Evolutionary conservation across 1,139 yeast genomes (phyloP).

Genomic region (Candida glucosophila): DNA sequence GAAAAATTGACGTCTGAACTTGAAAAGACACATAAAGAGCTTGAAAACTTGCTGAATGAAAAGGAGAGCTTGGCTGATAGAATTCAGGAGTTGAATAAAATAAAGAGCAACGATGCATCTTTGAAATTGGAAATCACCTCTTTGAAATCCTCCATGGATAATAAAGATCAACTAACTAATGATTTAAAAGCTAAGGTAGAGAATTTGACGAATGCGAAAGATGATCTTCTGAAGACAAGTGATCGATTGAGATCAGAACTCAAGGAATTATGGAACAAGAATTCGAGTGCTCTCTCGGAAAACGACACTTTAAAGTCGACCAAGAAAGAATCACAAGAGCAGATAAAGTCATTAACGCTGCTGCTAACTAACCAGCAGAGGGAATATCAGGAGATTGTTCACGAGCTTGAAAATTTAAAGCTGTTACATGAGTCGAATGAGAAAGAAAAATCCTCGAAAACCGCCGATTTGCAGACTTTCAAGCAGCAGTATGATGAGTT

Average conservation of each 20-base stretch:
- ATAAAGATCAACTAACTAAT: slow-evolving; percentile 42
- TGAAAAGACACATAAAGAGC: slow-evolving; percentile 1
- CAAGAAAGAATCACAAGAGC: slow-evolving; percentile 24
- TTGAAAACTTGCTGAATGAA: slow-evolving; percentile 1
- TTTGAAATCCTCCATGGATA: slow-evolving; percentile 27
- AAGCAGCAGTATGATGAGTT: slow-evolving; percentile 77
- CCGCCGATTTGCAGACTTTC: slow-evolving; percentile 48
- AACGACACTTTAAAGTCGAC: slow-evolving; percentile 31
- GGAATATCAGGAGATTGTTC: too few relatives aligned
- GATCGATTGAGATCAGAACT: slow-evolving; percentile 33
- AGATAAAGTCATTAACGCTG: slow-evolving; percentile 30
- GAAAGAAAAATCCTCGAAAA: slow-evolving; percentile 40
- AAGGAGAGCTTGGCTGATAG: slow-evolving; percentile 2
- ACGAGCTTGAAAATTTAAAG: slow-evolving; percentile 25
- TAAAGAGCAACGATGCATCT: slow-evolving; percentile 31
- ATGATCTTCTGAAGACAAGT: slow-evolving; percentile 26
- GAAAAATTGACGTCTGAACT: too few relatives aligned
- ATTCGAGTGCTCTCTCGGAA: slow-evolving; percentile 28
- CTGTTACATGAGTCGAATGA: slow-evolving; percentile 42
- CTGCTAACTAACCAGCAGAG: slow-evolving; percentile 44
- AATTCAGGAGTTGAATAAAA: slow-evolving; percentile 18
- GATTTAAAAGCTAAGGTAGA: slow-evolving; percentile 33
- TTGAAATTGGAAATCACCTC: slow-evolving; percentile 35
- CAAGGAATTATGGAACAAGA: slow-evolving; percentile 23
- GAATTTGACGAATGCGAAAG: slow-evolving; percentile 27